These are phyloP conservation scores for Erucastrum elatum DNA, from an alignment of 345 rosid genomes.

Conservation along the genomic window DNA sequence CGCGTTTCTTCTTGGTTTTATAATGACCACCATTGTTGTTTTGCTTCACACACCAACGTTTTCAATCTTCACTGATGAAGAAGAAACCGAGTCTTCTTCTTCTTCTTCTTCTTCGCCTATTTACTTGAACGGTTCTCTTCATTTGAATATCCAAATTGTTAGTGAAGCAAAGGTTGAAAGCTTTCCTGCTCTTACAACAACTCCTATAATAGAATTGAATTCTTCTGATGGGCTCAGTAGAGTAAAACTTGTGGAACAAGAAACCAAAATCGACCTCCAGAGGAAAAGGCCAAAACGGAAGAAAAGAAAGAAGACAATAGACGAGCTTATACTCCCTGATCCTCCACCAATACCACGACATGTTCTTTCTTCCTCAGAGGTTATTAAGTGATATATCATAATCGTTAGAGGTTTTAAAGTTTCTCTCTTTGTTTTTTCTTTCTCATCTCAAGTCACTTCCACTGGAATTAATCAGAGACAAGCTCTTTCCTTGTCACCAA, in stretches of 20 bases:
- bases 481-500: conserved; percentile 57
- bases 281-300: conserved; percentile 35
- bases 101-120: conserved; percentile 38
- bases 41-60: conserved; percentile 49
- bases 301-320: conserved; percentile 32
- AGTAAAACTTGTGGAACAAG: conserved; percentile 19
- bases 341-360: conserved; percentile 43
- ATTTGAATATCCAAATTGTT: conserved; percentile 41
- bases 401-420: neutral
- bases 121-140: conserved; percentile 44
- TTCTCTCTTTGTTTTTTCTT: neutral
- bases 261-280: neutral
- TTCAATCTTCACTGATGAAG: conserved; percentile 32
- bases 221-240: conserved; percentile 21
- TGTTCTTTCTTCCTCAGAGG: conserved; percentile 51
- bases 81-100: conserved; percentile 21
- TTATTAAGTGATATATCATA: conserved; percentile 38
- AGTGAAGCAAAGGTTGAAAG: conserved; percentile 43
- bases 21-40: conserved; percentile 50
- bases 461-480: conserved; percentile 44
- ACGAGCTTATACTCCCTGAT: conserved; percentile 31
- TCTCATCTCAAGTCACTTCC: neutral
- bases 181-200: conserved; percentile 24
- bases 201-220: conserved; percentile 42
- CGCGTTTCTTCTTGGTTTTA: conserved; percentile 47